Evolutionary conservation across 331 rosid genomes (phyloP), one percentile per base, ranked within the genome.

Genomic region (Cucumis variabilis): DNA sequence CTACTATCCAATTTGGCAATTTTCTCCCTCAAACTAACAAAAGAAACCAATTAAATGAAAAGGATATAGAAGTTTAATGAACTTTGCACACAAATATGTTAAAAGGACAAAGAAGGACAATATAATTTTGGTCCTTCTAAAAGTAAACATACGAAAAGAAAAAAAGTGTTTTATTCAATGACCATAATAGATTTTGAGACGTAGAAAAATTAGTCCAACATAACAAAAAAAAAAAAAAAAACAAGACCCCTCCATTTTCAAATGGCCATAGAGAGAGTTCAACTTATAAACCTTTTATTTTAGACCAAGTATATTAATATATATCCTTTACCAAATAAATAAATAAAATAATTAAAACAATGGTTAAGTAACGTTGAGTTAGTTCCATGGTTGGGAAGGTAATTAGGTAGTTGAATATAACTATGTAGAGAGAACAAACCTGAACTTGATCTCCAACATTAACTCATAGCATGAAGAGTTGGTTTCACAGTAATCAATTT

Each of bases 401-500:
- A 58, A 58, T 4, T 58, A 58, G 20, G 44, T 0, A 58, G 7
- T 16, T 53, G 62, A 53, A 53, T 53, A 53, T 53, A 13, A 53
- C 1, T 58, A 14, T 7, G n/a, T 60, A 60, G 9, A 20, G 7
- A 1, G 68, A 62, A 51, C 21, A 33, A 75, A 92, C 95, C 95
- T 92, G 95, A 82, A 91, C 89, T 91, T 92, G 95, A 89, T 92
- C 95, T 20, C 93, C 95, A 53, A 92, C 89, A 82, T 91, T 92
- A 89, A 92, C 93, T 65, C 46, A 92, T 89, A 84, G 93, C 92
- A 72, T 91, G 93, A 17, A 77, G 89, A 76, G 92, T 92, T 33
- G 93, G 95, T 77, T 91, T 90, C 21, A 92, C 95, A 0, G 95
- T 92, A 83, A 92, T 89, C 95, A 93, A 92, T 13, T 83, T 19